phyloP scores from a whole-genome alignment of 2,329 filamentous ascomycete species.

The Penicillium fuscoglaucum region DNA sequence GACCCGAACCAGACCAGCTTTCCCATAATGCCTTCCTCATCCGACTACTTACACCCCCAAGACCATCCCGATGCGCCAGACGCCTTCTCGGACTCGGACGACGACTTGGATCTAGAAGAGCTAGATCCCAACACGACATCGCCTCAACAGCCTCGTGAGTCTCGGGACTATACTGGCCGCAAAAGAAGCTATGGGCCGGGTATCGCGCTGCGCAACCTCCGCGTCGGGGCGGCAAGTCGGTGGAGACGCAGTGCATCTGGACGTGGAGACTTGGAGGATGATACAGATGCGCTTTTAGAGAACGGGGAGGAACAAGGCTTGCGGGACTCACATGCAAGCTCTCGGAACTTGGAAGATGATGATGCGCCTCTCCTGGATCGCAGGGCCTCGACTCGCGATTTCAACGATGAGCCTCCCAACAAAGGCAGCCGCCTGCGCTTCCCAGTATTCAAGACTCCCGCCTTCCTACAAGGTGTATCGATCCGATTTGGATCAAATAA shows the following conservation, averaged over 20 bases:
- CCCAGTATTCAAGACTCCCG: slow-evolving; percentile 63
- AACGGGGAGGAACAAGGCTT: slow-evolving; percentile 58
- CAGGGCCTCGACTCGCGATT: slow-evolving; percentile 38
- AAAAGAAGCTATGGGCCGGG: slow-evolving; percentile 38
- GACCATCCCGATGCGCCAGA: slow-evolving; percentile 34
- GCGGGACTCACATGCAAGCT: slow-evolving; percentile 62
- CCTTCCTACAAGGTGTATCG: slow-evolving; percentile 29
- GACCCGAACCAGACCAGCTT: slow-evolving; percentile 1
- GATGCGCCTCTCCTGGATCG: slow-evolving; percentile 69
- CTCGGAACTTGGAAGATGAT: slow-evolving; percentile 59
- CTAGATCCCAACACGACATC: slow-evolving; percentile 42
- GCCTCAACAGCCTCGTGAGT: slow-evolving; percentile 24
- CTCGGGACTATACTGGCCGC: slow-evolving; percentile 31
- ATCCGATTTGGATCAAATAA: slow-evolving; percentile 32
- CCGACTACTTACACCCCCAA: slow-evolving; percentile 39
- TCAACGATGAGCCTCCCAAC: slow-evolving; percentile 42
- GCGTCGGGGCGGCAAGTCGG: slow-evolving; percentile 50
- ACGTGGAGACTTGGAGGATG: slow-evolving; percentile 54
- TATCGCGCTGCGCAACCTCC: slow-evolving; percentile 52
- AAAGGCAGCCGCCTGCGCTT: slow-evolving; percentile 61
- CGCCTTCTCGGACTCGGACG: slow-evolving; percentile 42
- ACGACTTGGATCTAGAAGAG: slow-evolving; percentile 50
- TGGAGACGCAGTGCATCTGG: slow-evolving; percentile 43
- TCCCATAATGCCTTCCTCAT: slow-evolving; percentile 38
- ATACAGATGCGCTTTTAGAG: slow-evolving; percentile 66